Conservation (phyloP, 352 stramenopile species). For the Hyaloperonospora brassicae region DNA sequence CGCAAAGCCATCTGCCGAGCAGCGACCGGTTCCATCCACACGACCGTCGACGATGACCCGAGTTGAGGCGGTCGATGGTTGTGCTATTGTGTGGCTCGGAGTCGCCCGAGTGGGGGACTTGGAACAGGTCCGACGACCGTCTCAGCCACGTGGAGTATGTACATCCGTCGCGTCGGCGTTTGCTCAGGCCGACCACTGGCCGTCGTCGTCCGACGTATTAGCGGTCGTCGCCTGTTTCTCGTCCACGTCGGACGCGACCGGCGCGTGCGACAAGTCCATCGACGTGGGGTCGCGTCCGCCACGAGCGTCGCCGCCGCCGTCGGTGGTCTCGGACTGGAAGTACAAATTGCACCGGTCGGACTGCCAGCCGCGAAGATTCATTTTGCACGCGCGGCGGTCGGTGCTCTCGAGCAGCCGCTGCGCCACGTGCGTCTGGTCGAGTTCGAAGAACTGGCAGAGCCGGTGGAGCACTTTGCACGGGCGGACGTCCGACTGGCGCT, state of each 20-base stretch:
- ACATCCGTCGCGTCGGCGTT: no score
- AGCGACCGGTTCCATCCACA: no score
- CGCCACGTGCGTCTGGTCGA: conserved; percentile 21
- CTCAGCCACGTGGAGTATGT: no score
- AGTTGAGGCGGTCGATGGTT: no score
- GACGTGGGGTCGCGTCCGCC: conserved; percentile 16
- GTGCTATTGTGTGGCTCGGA: no score
- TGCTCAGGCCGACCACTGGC: no score
- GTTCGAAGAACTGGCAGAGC: conserved; percentile 32
- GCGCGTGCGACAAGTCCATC: conserved; percentile 14
- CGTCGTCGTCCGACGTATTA: conserved; percentile 9
- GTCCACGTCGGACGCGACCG: conserved; percentile 13
- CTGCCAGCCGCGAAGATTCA: conserved; percentile 43
- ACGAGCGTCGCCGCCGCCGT: conserved; percentile 1
- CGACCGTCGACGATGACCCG: no score
- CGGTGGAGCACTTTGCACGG: conserved; percentile 35
- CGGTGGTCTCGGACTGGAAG: conserved; percentile 20
- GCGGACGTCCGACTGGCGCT: conserved; percentile 6
- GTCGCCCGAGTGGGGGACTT: no score
- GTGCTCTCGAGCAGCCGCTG: conserved; percentile 17
- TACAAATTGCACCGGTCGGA: conserved; percentile 30
- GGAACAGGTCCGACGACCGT: no score
- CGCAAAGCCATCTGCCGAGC: no score
- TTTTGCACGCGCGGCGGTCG: conserved; percentile 19
- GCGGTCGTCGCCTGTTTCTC: conserved; percentile 8